Base-by-base conservation (phyloP, 169 alveolate species). In the Plasmodium inui region DNA sequence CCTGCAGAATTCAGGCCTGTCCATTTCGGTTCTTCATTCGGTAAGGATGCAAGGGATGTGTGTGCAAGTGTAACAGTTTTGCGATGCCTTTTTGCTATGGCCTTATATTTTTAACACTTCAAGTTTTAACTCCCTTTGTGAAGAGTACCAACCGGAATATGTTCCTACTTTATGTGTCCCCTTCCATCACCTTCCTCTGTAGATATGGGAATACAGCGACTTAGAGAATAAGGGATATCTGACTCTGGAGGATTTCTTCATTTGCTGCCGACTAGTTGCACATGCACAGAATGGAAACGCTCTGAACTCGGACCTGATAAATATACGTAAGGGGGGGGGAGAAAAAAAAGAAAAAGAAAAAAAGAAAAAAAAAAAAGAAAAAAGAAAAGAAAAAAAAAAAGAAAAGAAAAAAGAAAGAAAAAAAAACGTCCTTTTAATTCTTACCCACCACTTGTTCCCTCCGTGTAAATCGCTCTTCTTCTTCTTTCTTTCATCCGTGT, bases 251-350 rank as follows among this genome's bases (percentile, higher is more conserved):
- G 98, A 97, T 82, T 98, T 98, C 93, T 98, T 91, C 92, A 92
- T 97, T 30, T 98, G 98, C 5, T 82, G 97, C 46, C 92, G 98
- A 79, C 94, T 98, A 55, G 97, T 98, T 39, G 98, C 99, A 0
- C 97, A 95, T 89, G 99, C 99, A 6, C 98, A 98, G 92, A 96
- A 95, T 90, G 98, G 98, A n/a, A 89, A 89, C 22, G 14, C 61
- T 0, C 30, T 67, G 6, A 89, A 72, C 34, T 3, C 90, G 17
- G 94, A 89, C 26, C 3, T 88, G 7, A 79, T 88, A 34, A 61
- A 55, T n/a, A 88, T 46, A 9, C 94, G 94, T 88, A 88, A 78
- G 88, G 19, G 67, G 83, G 14, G 14, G 19, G 9, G 4, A n/a
- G 4, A 74, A 19, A 74, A 74, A 30, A 28, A 74, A 39, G 4